Evolutionary conservation across 2,329 filamentous ascomycete genomes (phyloP), one percentile per base, ranked within the genome.

Genomic region (Penicillium sp.): DNA sequence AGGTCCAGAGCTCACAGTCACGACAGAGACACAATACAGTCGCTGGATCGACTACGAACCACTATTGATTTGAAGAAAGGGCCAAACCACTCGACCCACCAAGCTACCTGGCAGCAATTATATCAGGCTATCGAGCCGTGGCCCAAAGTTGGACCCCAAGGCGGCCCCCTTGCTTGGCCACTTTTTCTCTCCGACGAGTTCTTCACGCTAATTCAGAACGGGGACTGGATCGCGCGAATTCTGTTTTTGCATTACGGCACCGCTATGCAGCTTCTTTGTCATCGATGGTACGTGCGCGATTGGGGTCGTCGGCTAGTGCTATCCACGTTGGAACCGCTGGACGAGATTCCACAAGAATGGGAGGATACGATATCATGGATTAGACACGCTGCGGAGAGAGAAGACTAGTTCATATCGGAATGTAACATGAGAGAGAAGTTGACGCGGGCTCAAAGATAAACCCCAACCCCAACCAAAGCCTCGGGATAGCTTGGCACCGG

Each of bases 261-360:
- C 4, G 63, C 61, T 1, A 66, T 72, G 65, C 67, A 68, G 44
- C 62, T 72, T n/a, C 43, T 70, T 31, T 68, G 64, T 1, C 60
- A 70, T 53, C 64, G 67, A 29, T 72, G 69, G 69, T 72, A 68
- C 50, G 68, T 71, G 10, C 61, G 62, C n/a, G 66, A 68, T 18
- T 68, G 63, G 62, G 68, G 69, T 9, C 62, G 67, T 11, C 67
- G 67, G 34, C 55, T 71, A 11, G 64, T 71, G 13, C 55, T 63
- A 38, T 64, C 66, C 2, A 65, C 65, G 18, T n/a, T 71, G n/a
- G 57, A 67, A 14, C 49, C 57, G 22, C 32, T 66, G n/a, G 59
- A 63, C 13, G 62, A 69, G 6, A 60, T 68, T 31, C 69, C 68
- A 1, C 24, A 54, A 3, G 58, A 61, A 8, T 72, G 69, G 69